These are phyloP conservation scores for Fusarium liriodendri DNA, from an alignment of 2,329 filamentous ascomycete species.

Conservation along the genomic window DNA sequence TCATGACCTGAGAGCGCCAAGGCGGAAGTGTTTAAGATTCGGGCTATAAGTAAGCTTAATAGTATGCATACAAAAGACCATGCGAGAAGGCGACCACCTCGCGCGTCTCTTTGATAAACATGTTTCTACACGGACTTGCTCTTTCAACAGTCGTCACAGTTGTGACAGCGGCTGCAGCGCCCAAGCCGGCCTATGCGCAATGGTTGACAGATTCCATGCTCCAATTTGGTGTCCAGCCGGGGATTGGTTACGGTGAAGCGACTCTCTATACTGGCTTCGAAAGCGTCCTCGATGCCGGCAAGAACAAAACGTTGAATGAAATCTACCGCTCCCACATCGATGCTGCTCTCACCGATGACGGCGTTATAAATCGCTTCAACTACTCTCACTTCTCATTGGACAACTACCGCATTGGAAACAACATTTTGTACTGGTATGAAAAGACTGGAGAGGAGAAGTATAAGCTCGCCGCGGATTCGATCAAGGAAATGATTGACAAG, in stretches of 20 bases:
- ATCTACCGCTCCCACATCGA: conserved; percentile 60
- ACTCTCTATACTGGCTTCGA: conserved; percentile 62
- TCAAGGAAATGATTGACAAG: conserved; percentile 57
- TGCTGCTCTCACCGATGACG: conserved; percentile 54
- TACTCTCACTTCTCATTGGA: conserved; percentile 60
- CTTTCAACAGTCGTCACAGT: not conserved
- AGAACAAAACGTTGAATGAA: conserved; percentile 55
- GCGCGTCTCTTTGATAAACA: not conserved
- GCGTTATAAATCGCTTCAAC: conserved; percentile 59
- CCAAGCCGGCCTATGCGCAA: conserved; percentile 41
- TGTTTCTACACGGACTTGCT: not conserved
- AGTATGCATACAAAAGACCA: not conserved
- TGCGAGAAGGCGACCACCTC: not conserved
- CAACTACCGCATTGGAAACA: conserved; percentile 64
- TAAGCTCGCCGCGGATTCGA: conserved; percentile 57
- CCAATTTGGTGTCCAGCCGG: conserved; percentile 50
- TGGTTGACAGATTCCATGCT: conserved; percentile 62
- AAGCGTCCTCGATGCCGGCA: conserved; percentile 55
- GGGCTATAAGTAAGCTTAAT: not conserved
- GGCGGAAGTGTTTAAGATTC: not conserved
- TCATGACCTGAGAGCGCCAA: not conserved
- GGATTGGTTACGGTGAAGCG: conserved; percentile 56
- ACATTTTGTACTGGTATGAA: conserved; percentile 61
- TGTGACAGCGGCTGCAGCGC: not conserved
- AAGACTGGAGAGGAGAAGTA: conserved; percentile 59